These are phyloP conservation scores for Phaeosphaeriaceae sp. DNA, from an alignment of 2,329 filamentous ascomycete genomes.

Conservation along the genomic window DNA sequence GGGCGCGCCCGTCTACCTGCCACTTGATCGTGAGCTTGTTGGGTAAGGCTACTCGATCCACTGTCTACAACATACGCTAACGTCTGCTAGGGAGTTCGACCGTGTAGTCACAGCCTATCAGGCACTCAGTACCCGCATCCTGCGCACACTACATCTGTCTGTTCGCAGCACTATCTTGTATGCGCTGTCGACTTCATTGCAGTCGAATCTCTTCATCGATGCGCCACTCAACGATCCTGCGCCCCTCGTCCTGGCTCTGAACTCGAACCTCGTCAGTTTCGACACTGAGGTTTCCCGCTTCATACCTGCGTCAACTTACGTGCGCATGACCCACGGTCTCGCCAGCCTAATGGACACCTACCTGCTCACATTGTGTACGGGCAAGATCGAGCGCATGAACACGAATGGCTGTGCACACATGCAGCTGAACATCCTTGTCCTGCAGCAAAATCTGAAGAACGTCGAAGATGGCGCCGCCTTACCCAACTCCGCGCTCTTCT, in stretches of 20 bases:
- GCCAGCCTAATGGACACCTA: constrained; percentile 80
- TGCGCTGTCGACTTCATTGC: constrained; percentile 69
- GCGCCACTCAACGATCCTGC: constrained; percentile 80
- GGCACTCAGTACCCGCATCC: constrained; percentile 77
- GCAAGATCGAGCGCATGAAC: constrained; percentile 83
- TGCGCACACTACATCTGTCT: constrained; percentile 88
- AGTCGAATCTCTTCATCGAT: constrained; percentile 56
- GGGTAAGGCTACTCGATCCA: constrained; percentile 61
- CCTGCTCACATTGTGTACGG: constrained; percentile 71
- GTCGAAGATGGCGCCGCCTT: constrained; percentile 77
- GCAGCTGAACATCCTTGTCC: constrained; percentile 90
- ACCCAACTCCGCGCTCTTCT: constrained; percentile 71
- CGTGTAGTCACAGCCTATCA: constrained; percentile 84
- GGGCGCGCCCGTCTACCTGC: constrained; percentile 79
- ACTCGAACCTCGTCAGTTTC: constrained; percentile 83
- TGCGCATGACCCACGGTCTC: constrained; percentile 79
- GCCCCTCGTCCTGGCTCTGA: constrained; percentile 81
- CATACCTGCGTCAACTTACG: constrained; percentile 71
- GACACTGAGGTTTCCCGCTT: constrained; percentile 81
- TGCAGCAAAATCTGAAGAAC: constrained; percentile 97
- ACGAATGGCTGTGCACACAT: constrained; percentile 82
- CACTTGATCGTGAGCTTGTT: constrained; percentile 85
- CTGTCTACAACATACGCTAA: constrained; percentile 13
- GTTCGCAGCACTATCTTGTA: constrained; percentile 85
- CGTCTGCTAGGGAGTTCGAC: constrained; percentile 74